Evolutionary conservation across 441 rosid species (phyloP).

Genomic region (Syzygium malaccense): DNA sequence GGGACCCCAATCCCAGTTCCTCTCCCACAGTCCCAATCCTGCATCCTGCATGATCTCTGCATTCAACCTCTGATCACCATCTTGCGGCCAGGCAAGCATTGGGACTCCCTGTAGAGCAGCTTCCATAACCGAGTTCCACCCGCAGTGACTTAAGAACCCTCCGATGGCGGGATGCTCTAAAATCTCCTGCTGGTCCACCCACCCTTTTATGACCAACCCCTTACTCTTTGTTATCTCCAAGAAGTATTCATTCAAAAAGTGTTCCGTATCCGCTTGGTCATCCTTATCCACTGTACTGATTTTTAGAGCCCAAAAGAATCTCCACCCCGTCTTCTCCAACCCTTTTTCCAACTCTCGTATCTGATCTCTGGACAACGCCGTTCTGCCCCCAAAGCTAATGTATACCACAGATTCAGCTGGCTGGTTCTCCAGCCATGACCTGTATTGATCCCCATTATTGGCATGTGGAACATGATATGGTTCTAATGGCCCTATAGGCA

Average conservation of each 20-base stretch:
- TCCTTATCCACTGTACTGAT: slow-evolving; percentile 12
- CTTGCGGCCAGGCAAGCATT: background rate
- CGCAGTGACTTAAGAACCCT: background rate
- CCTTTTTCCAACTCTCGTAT: slow-evolving; percentile 11
- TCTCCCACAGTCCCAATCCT: background rate
- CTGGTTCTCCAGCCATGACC: slow-evolving; percentile 11
- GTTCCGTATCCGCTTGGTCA: slow-evolving; percentile 4
- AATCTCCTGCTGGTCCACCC: slow-evolving; percentile 12
- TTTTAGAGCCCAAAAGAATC: slow-evolving; percentile 1
- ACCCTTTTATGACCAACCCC: slow-evolving; percentile 7
- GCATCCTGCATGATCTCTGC: background rate
- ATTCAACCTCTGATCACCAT: background rate
- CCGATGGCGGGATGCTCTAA: background rate
- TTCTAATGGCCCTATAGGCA: slow-evolving; percentile 18
- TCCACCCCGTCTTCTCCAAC: slow-evolving; percentile 1
- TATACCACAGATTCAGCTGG: slow-evolving; percentile 13
- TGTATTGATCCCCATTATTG: background rate
- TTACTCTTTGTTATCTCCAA: slow-evolving; percentile 2
- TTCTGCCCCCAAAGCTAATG: slow-evolving; percentile 18
- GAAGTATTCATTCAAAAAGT: background rate
- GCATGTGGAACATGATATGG: background rate
- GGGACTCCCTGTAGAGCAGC: background rate
- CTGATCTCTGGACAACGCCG: slow-evolving; percentile 12
- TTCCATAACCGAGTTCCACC: slow-evolving; percentile 6
- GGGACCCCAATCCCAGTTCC: background rate